Percentiles rank a stretch among this genome's conserved stretches.
Conservation (phyloP, 2,329 filamentous ascomycete genomes). For the Pseudogymnoascus sp. region DNA sequence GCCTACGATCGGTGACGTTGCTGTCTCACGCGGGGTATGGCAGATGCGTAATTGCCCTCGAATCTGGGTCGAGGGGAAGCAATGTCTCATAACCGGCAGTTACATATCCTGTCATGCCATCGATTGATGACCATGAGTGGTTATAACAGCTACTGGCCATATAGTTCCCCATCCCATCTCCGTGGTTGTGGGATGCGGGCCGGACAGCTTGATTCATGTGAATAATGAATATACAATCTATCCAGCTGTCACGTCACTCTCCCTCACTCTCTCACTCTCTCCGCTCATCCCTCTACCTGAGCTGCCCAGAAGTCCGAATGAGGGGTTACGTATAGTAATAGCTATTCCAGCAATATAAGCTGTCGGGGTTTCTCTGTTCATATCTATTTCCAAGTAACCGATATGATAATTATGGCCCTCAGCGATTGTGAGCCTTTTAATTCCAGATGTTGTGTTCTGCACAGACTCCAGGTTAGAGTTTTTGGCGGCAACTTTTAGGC, state of each 20-base stretch:
- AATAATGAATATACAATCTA: conserved; percentile 3
- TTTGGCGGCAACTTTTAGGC: too few relatives aligned
- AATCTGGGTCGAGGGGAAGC: neutral
- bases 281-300: neutral
- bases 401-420: too few relatives aligned
- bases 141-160: too few relatives aligned
- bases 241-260: neutral
- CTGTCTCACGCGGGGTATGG: neutral
- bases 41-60: neutral
- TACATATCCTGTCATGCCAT: neutral
- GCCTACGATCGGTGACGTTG: neutral
- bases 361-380: too few relatives aligned
- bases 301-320: neutral
- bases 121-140: neutral
- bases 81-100: neutral
- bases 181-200: neutral
- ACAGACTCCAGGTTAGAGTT: too few relatives aligned
- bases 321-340: too few relatives aligned
- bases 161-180: neutral
- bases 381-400: too few relatives aligned
- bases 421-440: too few relatives aligned
- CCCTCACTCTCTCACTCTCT: neutral
- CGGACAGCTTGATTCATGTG: neutral
- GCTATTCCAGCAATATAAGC: too few relatives aligned
- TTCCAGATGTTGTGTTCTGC: too few relatives aligned